Percentiles rank a stretch among this genome's conserved stretches.
These are phyloP conservation scores for Solanum piurae DNA, from an alignment of 257 asterid species.

Conservation along the genomic window DNA sequence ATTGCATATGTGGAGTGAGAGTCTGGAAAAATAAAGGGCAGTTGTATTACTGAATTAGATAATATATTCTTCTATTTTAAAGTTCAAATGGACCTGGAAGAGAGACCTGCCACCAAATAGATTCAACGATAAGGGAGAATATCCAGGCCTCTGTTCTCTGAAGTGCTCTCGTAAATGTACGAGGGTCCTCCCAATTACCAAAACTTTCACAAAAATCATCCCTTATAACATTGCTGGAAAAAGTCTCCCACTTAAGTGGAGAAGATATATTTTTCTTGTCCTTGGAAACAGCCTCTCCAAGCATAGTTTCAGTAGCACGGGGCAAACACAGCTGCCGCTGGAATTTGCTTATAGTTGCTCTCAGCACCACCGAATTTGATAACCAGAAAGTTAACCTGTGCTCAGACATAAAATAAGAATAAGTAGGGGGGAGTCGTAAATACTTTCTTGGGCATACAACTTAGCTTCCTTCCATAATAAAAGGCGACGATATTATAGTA, in stretches of 20 bases:
- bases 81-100: not conserved
- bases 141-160: constrained; percentile 71
- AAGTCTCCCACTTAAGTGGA: constrained; percentile 45
- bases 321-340: constrained; percentile 23
- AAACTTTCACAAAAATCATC: constrained; percentile 13
- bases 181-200: constrained; percentile 54
- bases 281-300: constrained; percentile 7
- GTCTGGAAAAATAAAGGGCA: constrained; percentile 29
- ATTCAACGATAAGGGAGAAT: constrained; percentile 65
- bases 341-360: constrained; percentile 48
- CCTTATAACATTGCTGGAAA: constrained; percentile 21
- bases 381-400: constrained; percentile 84
- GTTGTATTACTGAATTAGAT: not conserved
- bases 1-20: constrained; percentile 79
- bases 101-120: constrained; percentile 90
- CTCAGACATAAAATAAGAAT: not conserved
- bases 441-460: not conserved
- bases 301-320: constrained; percentile 15
- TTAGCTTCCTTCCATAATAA: not conserved
- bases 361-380: constrained; percentile 55
- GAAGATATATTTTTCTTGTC: constrained; percentile 23
- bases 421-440: not conserved
- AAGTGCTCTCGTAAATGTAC: constrained; percentile 38
- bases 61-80: not conserved
- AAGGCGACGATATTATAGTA: not conserved